A percentile compares a stretch with the other conserved stretches of the same genome.
These are phyloP conservation scores for Dactylellina leptospora DNA, from an alignment of 2,329 filamentous ascomycete species.

Conservation along the genomic window DNA sequence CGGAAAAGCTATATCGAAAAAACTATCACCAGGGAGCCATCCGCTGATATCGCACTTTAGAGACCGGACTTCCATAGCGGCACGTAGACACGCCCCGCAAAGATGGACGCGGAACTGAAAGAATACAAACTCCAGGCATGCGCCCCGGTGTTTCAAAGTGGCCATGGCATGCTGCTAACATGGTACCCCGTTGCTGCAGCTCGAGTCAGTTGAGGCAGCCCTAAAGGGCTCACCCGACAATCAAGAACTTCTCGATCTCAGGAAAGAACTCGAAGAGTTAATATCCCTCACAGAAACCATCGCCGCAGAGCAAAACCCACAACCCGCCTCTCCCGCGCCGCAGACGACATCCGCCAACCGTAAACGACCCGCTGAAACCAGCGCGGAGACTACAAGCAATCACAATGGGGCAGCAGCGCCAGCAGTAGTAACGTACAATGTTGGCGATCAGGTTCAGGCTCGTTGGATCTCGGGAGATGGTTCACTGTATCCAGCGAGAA, in stretches of 20 bases:
- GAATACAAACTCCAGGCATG: constrained; percentile 71
- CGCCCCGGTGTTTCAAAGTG: constrained; percentile 47
- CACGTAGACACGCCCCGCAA: not conserved
- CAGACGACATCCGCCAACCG: constrained; percentile 51
- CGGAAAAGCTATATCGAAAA: not conserved
- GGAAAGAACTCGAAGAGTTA: constrained; percentile 81
- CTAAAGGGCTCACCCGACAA: constrained; percentile 83
- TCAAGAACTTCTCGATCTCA: constrained; percentile 77
- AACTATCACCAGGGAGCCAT: not conserved
- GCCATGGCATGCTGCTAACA: constrained; percentile 37
- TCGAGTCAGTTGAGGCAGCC: constrained; percentile 78
- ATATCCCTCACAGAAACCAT: constrained; percentile 80
- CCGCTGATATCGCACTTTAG: constrained; percentile 3
- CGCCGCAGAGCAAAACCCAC: constrained; percentile 79
- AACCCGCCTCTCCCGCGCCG: constrained; percentile 63
- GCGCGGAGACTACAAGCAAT: constrained; percentile 59
- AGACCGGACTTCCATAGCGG: not conserved
- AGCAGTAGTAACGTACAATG: constrained; percentile 64
- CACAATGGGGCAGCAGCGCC: constrained; percentile 63
- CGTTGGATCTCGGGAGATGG: constrained; percentile 92
- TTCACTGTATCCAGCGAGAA: constrained; percentile 87
- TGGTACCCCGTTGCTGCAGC: constrained; percentile 63
- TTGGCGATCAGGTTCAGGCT: constrained; percentile 89
- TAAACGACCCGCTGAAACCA: constrained; percentile 60
- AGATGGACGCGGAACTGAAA: constrained; percentile 64